Evolutionary conservation across 495 filamentous ascomycete species (phyloP), one percentile per base, ranked within the genome.

Genomic region (Oleoguttula mirabilis): DNA sequence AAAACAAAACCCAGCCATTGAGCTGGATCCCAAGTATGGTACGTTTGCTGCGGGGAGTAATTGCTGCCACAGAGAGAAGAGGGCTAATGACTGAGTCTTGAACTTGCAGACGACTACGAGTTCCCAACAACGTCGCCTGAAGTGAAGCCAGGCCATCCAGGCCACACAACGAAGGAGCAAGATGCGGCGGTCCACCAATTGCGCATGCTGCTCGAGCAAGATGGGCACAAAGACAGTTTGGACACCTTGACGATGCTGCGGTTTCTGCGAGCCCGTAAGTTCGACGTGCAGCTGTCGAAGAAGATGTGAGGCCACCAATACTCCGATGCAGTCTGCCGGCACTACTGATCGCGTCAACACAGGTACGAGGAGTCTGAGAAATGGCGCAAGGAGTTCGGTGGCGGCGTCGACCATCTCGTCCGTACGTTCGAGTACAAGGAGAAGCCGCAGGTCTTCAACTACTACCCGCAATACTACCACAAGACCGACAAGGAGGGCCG

Each of bases 381-480:
- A 63, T 98, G 90, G 90, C 72, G 90, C 51, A 75, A 81, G 63
- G 76, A 87, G 30, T 88, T 79, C 56, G 75, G 78, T 10, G 60
- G 58, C 37, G 62, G 62, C 38, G 84, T 93, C n/a, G 86, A 95
- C 62, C 71, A 92, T 30, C 73, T 88, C 14, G 72, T 84, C 40
- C 70, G 70, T 33, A 80, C 66, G 39, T 98, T 93, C 68, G 77
- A 88, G 28, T 94, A 94, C 62, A 70, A 66, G 20, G 92, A 95
- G 73, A 94, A 94, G 72, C 64, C 72, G 36, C 55, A 86, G 56
- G 73, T 98, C 33, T 90, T 87, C 67, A 66, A 88, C 60, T 95
- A 81, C 70, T 98, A 98, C 62, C 86, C 88, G 3, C 90, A 98
- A 68, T 98, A 90, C 70, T 98, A 98, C 63, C 90, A 98, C 73